Base-by-base conservation (phyloP, 345 rosid species). In the Firmiana major region DNA sequence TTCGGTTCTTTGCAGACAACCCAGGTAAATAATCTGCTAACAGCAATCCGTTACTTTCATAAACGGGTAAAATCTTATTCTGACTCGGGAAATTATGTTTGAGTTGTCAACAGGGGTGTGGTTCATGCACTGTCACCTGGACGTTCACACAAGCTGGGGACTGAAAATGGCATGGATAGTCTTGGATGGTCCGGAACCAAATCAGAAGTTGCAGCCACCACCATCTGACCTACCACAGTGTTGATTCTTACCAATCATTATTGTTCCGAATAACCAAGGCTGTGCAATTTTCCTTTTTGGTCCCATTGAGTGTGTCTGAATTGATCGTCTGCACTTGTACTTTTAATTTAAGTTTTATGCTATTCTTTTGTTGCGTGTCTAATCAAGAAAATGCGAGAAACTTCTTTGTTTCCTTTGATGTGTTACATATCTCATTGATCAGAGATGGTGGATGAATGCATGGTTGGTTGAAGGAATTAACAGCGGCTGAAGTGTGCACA, bases 221-320 rank as follows among this genome's bases (percentile, higher is more conserved):
- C 87, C 87, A 40, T 76, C 89, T 10, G 89, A 86, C 82, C 87
- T 86, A 55, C 89, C 89, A 24, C 70, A 66, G 46, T 86, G 89
- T 48, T 86, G 82, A 84, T n/a, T 36, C 59, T 66, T 77, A 36
- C n/a, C 16, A 1, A 51, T 4, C 19, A 51, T 9, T 48, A 9
- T 9, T 15, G 13, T 45, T 45, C 13, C 49, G 6, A 40, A 40
- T 6, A 6, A 7, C 42, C 7, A 57, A 40, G 42, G 4, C 1
- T 28, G 48, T 5, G 6, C 5, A 38, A 38, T 13, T 78, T n/a
- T 43, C 2, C 34, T n/a, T 7, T 64, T 62, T 42, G 31, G 11
- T 43, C 0, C 10, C 69, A 59, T 40, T 15, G 53, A 80, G 75
- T 70, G 83, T 28, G 63, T 19, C 21, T 54, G 59, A n/a, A 54